Percentiles rank a stretch among this genome's conserved stretches.
phyloP scores from a whole-genome alignment of 169 alveolate species.

The Perkinsus marinus region DNA sequence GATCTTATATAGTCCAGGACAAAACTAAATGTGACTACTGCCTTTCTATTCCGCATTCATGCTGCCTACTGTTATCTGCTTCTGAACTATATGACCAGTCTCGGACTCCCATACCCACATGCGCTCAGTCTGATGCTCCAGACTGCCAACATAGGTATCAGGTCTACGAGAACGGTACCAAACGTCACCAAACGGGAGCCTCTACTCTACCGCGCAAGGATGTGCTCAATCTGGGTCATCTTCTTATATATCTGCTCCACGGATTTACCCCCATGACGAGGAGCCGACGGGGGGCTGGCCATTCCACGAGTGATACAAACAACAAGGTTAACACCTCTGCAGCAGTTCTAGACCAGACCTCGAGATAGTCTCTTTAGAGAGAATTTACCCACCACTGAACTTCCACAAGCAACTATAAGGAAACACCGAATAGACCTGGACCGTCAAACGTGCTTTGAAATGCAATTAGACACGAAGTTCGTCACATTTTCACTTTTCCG shows the following conservation, averaged over 20 bases:
- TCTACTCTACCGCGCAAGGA: constrained; percentile 35
- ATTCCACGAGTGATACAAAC: neutral
- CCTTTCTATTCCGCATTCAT: neutral
- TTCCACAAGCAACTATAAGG: too few species aligned
- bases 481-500: neutral
- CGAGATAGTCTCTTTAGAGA: too few species aligned
- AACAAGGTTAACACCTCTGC: too few species aligned
- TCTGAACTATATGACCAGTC: constrained; percentile 63
- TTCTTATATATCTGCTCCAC: constrained; percentile 92
- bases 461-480: neutral
- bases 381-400: too few species aligned
- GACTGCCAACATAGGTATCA: constrained; percentile 93
- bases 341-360: too few species aligned
- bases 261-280: constrained; percentile 39
- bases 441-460: neutral
- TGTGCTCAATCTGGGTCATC: constrained; percentile 92
- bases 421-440: too few species aligned
- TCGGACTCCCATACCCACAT: constrained; percentile 87
- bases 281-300: neutral
- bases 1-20: constrained; percentile 96
- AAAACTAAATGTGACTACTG: constrained; percentile 48
- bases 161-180: constrained; percentile 66
- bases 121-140: constrained; percentile 70
- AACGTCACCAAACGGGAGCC: neutral
- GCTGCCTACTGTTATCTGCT: constrained; percentile 22